Evolutionary conservation across 2,329 filamentous ascomycete species (phyloP).

Genomic region (Monilinia polystroma): DNA sequence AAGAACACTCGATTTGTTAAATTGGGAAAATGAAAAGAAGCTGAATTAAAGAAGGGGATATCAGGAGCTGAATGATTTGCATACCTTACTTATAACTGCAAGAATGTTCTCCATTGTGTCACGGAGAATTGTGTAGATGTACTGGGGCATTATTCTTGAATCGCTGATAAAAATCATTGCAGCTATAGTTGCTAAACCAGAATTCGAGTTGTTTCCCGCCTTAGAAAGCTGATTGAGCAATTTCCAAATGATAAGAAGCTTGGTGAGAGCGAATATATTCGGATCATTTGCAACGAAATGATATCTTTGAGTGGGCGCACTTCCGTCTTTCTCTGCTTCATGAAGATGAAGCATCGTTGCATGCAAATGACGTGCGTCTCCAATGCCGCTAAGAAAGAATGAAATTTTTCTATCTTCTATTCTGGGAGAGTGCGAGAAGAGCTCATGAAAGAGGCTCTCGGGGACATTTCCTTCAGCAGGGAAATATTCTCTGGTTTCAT

Average conservation of each 20-base stretch:
- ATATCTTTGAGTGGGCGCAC: constrained; percentile 14
- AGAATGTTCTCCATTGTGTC: not conserved
- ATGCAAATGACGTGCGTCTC: constrained; percentile 25
- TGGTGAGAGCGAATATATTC: constrained; percentile 23
- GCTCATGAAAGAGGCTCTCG: not conserved
- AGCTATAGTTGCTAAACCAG: constrained; percentile 6
- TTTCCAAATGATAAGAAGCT: constrained; percentile 25
- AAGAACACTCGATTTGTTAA: not conserved
- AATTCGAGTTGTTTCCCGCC: constrained; percentile 1
- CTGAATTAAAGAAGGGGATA: not conserved
- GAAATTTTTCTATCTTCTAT: constrained; percentile 13
- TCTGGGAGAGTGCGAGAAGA: not conserved
- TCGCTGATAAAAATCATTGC: constrained; percentile 24
- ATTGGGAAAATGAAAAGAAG: not conserved
- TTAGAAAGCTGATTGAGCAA: constrained; percentile 20
- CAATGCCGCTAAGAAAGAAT: constrained; percentile 26
- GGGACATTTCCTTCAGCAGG: constrained; percentile 17
- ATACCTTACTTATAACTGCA: not conserved
- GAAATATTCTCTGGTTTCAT: constrained; percentile 8
- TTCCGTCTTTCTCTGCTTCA: constrained; percentile 6
- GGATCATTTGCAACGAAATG: constrained; percentile 27
- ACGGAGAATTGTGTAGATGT: constrained; percentile 23
- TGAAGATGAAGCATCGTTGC: constrained; percentile 22
- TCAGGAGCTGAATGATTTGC: not conserved
- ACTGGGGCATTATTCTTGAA: constrained; percentile 24